Conservation (phyloP, 495 filamentous ascomycete genomes). For the Trichoderma reesei region DNA sequence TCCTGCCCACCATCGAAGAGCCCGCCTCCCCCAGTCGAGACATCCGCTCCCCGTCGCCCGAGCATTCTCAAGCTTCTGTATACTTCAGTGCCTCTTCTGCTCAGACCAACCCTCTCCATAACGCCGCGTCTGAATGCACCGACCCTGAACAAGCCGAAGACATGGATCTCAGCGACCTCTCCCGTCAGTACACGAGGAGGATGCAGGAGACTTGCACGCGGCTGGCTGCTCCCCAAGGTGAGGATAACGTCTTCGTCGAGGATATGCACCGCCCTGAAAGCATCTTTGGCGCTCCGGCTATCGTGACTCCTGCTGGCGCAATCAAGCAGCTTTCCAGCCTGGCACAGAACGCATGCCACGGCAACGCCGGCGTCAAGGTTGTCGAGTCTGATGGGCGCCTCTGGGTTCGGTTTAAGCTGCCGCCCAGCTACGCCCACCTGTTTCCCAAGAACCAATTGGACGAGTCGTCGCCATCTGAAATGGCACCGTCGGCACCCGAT, state of each 20-base stretch:
- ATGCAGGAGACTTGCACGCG: not conserved
- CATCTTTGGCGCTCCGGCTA: not conserved
- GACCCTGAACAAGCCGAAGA: not conserved
- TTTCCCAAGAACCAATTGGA: not conserved
- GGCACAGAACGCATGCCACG: not conserved
- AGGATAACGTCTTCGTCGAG: no score
- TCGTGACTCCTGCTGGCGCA: not conserved
- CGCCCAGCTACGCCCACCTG: not conserved
- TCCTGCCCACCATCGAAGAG: not conserved
- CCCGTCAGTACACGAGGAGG: not conserved
- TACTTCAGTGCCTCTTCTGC: not conserved
- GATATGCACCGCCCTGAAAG: no score
- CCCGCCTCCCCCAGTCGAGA: not conserved
- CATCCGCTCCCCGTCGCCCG: not conserved
- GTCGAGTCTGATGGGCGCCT: not conserved
- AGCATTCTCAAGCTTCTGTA: not conserved
- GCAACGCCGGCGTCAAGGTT: not conserved
- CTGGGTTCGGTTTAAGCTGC: slow-evolving; percentile 8
- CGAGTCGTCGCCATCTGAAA: no score
- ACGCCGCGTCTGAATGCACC: not conserved
- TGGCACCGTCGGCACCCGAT: no score
- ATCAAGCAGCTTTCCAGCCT: not conserved
- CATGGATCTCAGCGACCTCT: not conserved
- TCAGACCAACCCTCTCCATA: not conserved
- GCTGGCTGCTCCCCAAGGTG: no score